These are phyloP conservation scores for Cryptococcus maquisensis DNA, from an alignment of 1,284 basidiomycete species.

Conservation along the genomic window DNA sequence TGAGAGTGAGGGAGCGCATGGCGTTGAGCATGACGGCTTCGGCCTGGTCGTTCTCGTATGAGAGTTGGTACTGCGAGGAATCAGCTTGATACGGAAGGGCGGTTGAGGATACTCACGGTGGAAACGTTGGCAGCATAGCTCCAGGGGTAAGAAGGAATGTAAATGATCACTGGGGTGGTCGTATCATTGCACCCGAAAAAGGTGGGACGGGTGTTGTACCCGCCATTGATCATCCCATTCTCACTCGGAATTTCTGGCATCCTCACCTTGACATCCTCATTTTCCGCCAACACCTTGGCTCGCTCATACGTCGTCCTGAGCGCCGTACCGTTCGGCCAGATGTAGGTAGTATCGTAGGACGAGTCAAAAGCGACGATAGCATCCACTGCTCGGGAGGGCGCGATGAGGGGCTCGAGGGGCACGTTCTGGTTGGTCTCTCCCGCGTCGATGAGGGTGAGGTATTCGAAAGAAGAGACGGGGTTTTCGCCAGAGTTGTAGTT, in stretches of 20 bases:
- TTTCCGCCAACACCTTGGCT: conserved; percentile 22
- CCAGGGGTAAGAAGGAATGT: conserved; percentile 53
- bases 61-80: conserved; percentile 31
- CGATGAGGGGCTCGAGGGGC: conserved; percentile 53
- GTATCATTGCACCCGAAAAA: conserved; percentile 47
- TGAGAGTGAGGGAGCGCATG: conserved; percentile 38
- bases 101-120: conserved; percentile 25
- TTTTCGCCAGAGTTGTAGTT: conserved; percentile 40
- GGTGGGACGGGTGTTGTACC: conserved; percentile 53
- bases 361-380: conserved; percentile 54
- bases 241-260: conserved; percentile 51
- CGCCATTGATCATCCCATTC: conserved; percentile 53
- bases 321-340: conserved; percentile 54
- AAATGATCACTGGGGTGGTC: conserved; percentile 49
- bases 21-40: conserved; percentile 36
- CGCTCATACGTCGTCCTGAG: conserved; percentile 43
- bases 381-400: conserved; percentile 52
- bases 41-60: conserved; percentile 42
- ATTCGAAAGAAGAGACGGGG: conserved; percentile 25
- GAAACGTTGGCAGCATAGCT: conserved; percentile 42
- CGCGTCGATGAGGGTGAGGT: conserved; percentile 51
- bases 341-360: conserved; percentile 52
- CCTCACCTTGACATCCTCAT: conserved; percentile 31
- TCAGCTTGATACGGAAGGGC: background rate
- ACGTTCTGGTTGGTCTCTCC: conserved; percentile 53